Percentiles rank a stretch among this genome's conserved stretches.
Evolutionary conservation across 78 protist genomes (phyloP).

Genomic region (Blattamonas nauphoetae): DNA sequence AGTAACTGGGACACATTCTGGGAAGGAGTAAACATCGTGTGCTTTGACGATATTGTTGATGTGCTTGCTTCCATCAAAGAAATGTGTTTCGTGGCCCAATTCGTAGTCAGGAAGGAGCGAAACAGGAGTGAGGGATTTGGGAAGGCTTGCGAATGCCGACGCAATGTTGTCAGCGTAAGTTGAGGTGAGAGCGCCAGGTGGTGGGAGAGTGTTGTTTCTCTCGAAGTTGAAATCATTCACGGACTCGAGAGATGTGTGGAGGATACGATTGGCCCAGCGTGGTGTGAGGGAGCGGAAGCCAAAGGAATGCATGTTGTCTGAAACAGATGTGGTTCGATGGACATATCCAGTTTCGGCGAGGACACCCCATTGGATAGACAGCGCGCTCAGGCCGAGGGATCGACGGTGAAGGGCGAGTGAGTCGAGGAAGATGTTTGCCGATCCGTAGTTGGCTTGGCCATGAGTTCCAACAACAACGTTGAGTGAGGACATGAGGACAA

Average conservation of each 20-base stretch:
- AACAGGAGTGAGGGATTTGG: not conserved
- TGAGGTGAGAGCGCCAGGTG: not conserved
- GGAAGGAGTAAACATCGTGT: not conserved
- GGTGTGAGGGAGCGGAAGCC: not conserved
- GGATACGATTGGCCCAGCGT: not conserved
- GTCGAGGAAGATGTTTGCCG: conserved; percentile 14
- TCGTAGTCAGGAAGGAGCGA: not conserved
- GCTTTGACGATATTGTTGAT: not conserved
- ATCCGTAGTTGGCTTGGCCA: not conserved
- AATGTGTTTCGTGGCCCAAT: not conserved
- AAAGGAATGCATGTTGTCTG: not conserved
- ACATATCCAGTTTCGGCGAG: not conserved
- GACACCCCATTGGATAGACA: conserved; percentile 1
- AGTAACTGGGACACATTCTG: not conserved
- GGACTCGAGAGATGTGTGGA: not conserved
- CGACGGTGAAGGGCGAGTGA: not conserved
- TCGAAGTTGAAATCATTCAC: not conserved
- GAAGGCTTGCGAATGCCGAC: not conserved
- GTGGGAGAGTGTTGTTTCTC: not conserved
- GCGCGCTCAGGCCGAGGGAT: not conserved
- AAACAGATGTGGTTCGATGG: not conserved
- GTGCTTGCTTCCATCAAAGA: not conserved
- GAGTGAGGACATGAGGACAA: not conserved
- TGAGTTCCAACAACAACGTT: not conserved
- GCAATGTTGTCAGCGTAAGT: not conserved